Conservation (phyloP, 352 stramenopile genomes). For the Phytophthora pinifolia region DNA sequence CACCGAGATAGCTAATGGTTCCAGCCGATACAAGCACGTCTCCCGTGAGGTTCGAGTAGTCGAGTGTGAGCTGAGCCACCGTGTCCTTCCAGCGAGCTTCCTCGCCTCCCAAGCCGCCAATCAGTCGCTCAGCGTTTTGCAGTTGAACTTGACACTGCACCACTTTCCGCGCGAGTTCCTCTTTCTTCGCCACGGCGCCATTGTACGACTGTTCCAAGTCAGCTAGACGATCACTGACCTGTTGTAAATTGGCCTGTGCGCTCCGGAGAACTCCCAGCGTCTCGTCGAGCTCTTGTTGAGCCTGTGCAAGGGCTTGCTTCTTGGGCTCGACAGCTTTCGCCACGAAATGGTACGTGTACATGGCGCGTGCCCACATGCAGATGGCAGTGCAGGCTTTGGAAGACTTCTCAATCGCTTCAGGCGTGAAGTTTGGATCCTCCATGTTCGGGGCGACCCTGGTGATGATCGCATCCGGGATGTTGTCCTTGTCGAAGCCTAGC, state of each 20-base stretch:
- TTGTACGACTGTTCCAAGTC: constrained; percentile 89
- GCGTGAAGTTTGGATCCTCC: constrained; percentile 90
- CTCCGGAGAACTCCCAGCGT: constrained; percentile 82
- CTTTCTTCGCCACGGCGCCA: constrained; percentile 87
- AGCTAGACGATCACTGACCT: constrained; percentile 82
- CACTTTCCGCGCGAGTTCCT: constrained; percentile 88
- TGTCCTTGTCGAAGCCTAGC: constrained; percentile 92
- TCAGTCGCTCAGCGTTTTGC: constrained; percentile 85
- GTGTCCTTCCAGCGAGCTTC: constrained; percentile 86
- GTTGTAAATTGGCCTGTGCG: constrained; percentile 80
- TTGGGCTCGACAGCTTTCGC: constrained; percentile 92
- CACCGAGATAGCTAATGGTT: constrained; percentile 87
- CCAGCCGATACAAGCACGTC: constrained; percentile 86
- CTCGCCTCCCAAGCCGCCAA: constrained; percentile 82
- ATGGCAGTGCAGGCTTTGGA: constrained; percentile 92
- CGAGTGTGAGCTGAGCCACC: constrained; percentile 68
- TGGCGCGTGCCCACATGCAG: constrained; percentile 93
- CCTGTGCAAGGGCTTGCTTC: constrained; percentile 83
- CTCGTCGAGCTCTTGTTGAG: constrained; percentile 85
- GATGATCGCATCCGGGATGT: constrained; percentile 91
- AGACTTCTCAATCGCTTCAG: constrained; percentile 91
- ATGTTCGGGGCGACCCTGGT: constrained; percentile 82
- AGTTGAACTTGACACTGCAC: constrained; percentile 90
- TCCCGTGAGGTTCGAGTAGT: constrained; percentile 80
- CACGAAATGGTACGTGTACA: constrained; percentile 94